Conservation (phyloP, 2,329 filamentous ascomycete species). For the Epichloe typhina region DNA sequence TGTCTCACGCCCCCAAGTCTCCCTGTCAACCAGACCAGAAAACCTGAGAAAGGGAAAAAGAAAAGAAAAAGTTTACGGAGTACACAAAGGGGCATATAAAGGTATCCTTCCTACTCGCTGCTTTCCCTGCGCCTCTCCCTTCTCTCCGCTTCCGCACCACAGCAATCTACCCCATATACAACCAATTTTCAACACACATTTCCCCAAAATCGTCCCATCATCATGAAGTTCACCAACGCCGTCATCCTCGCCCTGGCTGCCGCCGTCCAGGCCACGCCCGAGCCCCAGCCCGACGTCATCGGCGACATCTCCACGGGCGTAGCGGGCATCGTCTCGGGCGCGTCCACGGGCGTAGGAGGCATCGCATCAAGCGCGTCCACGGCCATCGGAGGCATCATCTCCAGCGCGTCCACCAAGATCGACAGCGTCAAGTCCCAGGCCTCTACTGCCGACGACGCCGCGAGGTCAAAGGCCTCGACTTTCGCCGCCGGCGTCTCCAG, state of each 20-base stretch:
- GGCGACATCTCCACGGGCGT: conserved; percentile 1
- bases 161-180: background rate
- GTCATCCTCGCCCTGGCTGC: conserved; percentile 20
- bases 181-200: background rate
- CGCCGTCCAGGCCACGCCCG: conserved; percentile 15
- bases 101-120: background rate
- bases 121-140: no score
- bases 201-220: conserved; percentile 5
- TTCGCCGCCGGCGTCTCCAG: conserved; percentile 5
- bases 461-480: conserved; percentile 5
- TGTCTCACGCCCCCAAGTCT: background rate
- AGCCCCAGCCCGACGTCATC: conserved; percentile 3
- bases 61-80: no score
- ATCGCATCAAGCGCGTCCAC: background rate
- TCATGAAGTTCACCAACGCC: conserved; percentile 25
- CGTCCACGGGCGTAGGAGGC: background rate
- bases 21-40: background rate
- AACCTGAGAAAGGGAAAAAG: background rate
- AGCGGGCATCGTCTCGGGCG: no score
- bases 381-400: background rate
- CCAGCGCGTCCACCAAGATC: background rate
- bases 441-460: background rate
- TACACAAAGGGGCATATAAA: background rate
- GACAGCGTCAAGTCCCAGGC: background rate
- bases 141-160: no score